Evolutionary conservation across 768 basidiomycete genomes (phyloP), one percentile per base, ranked within the genome.

Genomic region (Fomitopsis pulvina): DNA sequence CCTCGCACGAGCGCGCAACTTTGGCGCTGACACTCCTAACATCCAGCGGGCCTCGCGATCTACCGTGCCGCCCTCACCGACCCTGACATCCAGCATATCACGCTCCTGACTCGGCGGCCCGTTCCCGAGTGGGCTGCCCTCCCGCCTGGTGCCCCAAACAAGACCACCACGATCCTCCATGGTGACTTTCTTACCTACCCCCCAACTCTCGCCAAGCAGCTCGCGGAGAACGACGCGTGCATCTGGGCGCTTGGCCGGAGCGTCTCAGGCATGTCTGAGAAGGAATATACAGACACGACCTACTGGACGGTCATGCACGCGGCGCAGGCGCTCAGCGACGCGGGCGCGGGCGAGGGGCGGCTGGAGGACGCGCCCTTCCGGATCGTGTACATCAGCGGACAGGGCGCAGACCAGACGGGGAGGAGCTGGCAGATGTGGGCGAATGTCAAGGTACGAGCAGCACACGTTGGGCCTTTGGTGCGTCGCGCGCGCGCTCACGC

Each of bases 321-420:
- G 14, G 58, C 63, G 12, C 50, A 54, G 16, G 66, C 67, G 3
- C 48, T 72, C 20, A 53, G 57, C 38, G 58, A 61, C 16, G 60
- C 58, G 11, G 61, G 62, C 12, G 57, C 64, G 12, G 65, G 64
- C 14, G 54, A 48, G 26, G 44, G 24, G 39, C 44, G 56, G 25
- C 11, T 51, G 11, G 43, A 45, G 16, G 54, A 51, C n/a, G 46
- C 52, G 40, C 68, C 68, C 0, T 69, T 71, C 61, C 52, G 63
- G n/a, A 70, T 72, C 48, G 60, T 71, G 41, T 71, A 60, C 54
- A 45, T 71, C 47, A 69, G 68, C 37, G 70, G 71, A 8, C 66
- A 70, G 50, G 57, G 55, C 10, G 68, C 70, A 12, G 67, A 69
- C 46, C 70, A 67, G 30, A 58, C 58, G 24, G 64, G 63, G 40